phyloP scores from a whole-genome alignment of 345 rosid genomes.

The Melaleuca quinquenervia region DNA sequence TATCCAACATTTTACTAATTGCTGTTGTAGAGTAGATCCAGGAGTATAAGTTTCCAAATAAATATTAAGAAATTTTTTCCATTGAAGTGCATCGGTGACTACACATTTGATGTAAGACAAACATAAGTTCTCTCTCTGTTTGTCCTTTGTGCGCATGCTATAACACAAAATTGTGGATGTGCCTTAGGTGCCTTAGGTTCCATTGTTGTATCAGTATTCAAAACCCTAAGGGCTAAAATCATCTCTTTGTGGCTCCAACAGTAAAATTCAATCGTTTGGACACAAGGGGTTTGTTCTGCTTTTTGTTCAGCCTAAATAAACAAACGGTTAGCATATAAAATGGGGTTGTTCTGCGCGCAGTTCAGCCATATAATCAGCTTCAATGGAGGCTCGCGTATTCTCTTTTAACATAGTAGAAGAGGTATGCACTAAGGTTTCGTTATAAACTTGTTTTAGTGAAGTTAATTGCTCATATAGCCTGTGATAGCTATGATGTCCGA shows the following conservation, averaged over 20 bases:
- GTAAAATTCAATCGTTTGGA: not conserved
- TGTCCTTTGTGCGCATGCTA: not conserved
- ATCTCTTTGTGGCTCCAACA: not conserved
- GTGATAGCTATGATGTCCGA: not conserved
- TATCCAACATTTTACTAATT: not conserved
- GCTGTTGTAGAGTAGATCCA: not conserved
- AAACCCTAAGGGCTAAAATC: not conserved
- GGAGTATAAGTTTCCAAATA: not conserved
- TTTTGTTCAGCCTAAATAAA: not conserved
- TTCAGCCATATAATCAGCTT: not conserved
- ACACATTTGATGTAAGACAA: not conserved
- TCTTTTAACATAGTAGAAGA: not conserved
- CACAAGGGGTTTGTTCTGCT: not conserved
- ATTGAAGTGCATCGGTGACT: not conserved
- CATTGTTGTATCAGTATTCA: not conserved
- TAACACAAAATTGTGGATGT: not conserved
- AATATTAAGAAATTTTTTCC: not conserved
- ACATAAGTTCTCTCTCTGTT: not conserved
- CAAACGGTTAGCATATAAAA: not conserved
- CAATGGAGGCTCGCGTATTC: not conserved
- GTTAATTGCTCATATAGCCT: not conserved
- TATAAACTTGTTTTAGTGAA: not conserved
- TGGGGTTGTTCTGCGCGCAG: not conserved
- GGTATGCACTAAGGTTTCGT: not conserved
- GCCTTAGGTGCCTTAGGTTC: not conserved